Evolutionary conservation across 306 rosid species (phyloP).

Genomic region (Fagus crenata): DNA sequence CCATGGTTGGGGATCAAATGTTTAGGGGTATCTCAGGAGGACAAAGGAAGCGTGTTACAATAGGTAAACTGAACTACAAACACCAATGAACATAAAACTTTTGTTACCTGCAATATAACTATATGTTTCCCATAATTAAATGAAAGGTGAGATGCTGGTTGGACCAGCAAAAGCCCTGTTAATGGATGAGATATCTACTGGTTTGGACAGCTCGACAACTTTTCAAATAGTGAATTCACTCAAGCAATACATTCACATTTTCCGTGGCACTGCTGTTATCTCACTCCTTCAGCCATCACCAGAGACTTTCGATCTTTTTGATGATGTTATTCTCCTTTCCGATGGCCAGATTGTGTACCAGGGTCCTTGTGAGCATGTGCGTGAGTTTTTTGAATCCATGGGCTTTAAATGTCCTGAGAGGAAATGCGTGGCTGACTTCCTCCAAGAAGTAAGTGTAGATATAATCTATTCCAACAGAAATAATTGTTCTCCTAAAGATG

Average conservation of each 20-base stretch:
- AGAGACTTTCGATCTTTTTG: conserved; percentile 51
- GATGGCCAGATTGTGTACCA: conserved; percentile 50
- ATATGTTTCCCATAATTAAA: neutral
- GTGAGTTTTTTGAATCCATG: conserved; percentile 43
- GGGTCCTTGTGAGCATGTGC: conserved; percentile 45
- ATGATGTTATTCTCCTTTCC: conserved; percentile 48
- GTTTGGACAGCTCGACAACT: conserved; percentile 52
- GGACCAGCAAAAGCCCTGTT: conserved; percentile 48
- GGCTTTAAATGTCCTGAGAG: conserved; percentile 52
- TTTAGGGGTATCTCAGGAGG: conserved; percentile 56
- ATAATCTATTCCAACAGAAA: neutral
- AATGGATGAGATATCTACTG: conserved; percentile 62
- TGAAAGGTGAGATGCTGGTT: conserved; percentile 49
- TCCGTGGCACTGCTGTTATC: conserved; percentile 40
- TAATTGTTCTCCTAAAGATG: neutral
- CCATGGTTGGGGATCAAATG: conserved; percentile 45
- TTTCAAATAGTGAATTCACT: conserved; percentile 52
- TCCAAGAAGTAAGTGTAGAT: conserved; percentile 25
- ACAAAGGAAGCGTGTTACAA: conserved; percentile 53
- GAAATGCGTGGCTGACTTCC: conserved; percentile 50
- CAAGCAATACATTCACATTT: conserved; percentile 35
- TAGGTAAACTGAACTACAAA: conserved; percentile 31
- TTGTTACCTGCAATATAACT: neutral
- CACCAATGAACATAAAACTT: too few relatives aligned
- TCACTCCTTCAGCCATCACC: conserved; percentile 61